phyloP scores from a whole-genome alignment of 257 asterid genomes.

The Nicotiana sylvestris region DNA sequence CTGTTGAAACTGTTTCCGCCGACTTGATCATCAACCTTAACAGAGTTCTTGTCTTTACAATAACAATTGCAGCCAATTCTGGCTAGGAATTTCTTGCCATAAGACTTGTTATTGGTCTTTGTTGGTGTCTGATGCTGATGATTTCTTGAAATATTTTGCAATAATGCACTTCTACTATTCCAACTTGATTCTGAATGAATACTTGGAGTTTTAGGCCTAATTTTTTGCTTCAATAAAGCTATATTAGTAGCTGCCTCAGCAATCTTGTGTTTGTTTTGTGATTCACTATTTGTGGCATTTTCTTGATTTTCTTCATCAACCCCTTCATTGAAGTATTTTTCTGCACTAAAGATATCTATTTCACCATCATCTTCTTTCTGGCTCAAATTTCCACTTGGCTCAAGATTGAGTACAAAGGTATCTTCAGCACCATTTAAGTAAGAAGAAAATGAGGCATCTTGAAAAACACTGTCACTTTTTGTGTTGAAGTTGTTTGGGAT shows the following conservation, averaged over 20 bases:
- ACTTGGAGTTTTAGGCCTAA: slow-evolving; percentile 36
- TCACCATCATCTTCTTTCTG: slow-evolving; percentile 46
- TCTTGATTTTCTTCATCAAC: slow-evolving; percentile 20
- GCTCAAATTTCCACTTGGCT: slow-evolving; percentile 24
- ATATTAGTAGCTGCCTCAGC: slow-evolving; percentile 24
- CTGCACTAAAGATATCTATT: slow-evolving; percentile 71
- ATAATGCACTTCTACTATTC: slow-evolving; percentile 53
- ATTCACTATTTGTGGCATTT: slow-evolving; percentile 7
- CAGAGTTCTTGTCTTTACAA: slow-evolving; percentile 49
- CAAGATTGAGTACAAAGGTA: slow-evolving; percentile 35
- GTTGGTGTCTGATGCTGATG: slow-evolving; percentile 22
- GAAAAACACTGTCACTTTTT: slow-evolving; percentile 16
- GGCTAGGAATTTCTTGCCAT: slow-evolving; percentile 45
- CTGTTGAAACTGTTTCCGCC: slow-evolving; percentile 21
- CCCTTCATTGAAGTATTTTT: slow-evolving; percentile 64
- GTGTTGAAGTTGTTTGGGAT: slow-evolving; percentile 18
- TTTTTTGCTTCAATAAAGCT: slow-evolving; percentile 21
- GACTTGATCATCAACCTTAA: slow-evolving; percentile 26
- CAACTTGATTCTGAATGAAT: slow-evolving; percentile 54
- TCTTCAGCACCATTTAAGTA: slow-evolving; percentile 45
- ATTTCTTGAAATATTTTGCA: slow-evolving; percentile 31
- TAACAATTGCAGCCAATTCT: slow-evolving; percentile 58
- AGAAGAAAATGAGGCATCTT: slow-evolving; percentile 53
- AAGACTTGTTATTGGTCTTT: slow-evolving; percentile 24
- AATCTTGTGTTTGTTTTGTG: slow-evolving; percentile 22